Conservation (phyloP, 768 basidiomycete genomes). For the Tephrocybe rancida region DNA sequence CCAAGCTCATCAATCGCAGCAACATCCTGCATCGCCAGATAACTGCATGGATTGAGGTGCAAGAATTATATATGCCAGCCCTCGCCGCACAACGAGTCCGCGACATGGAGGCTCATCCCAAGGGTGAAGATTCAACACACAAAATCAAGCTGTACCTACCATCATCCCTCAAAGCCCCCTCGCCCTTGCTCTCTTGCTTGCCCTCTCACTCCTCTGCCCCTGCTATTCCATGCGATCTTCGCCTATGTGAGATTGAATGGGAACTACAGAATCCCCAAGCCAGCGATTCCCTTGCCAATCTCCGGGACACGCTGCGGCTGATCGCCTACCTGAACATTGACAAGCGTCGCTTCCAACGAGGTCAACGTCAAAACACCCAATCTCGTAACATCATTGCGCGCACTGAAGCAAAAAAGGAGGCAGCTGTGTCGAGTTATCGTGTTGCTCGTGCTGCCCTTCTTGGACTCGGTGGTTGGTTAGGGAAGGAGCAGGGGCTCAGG, state of each 20-base stretch:
- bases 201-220: no score
- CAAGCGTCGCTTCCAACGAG: conserved; percentile 14
- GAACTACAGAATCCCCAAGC: no score
- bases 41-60: conserved; percentile 14
- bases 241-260: no score
- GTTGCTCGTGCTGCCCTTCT: conserved; percentile 1
- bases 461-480: background rate
- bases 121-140: background rate
- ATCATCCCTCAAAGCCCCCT: background rate
- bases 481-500: conserved; percentile 1
- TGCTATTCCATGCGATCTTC: no score
- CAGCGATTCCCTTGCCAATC: no score
- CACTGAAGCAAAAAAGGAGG: conserved; percentile 6
- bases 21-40: conserved; percentile 15
- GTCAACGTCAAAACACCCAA: conserved; percentile 14
- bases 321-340: conserved; percentile 12
- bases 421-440: conserved; percentile 7
- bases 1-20: background rate
- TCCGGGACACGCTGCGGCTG: no score
- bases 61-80: conserved; percentile 19
- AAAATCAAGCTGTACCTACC: conserved; percentile 11
- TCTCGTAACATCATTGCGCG: conserved; percentile 7
- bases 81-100: background rate
- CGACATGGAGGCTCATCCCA: background rate
- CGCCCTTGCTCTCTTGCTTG: no score